phyloP scores from a whole-genome alignment of 805 yeast genomes.

The Metschnikowia henanensis region DNA sequence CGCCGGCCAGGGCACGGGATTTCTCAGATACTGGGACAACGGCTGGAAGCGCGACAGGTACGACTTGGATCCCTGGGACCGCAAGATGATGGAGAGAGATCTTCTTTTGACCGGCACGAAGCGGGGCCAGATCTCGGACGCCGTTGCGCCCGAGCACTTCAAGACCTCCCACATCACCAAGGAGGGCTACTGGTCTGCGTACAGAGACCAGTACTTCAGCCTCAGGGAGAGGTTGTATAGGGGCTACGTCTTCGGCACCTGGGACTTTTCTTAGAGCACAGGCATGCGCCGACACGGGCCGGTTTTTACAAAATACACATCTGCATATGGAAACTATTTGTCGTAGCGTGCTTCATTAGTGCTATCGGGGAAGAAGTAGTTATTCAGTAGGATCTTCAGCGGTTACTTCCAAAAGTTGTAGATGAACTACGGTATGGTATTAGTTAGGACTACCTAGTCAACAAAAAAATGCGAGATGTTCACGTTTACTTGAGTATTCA shows the following conservation, averaged over 20 bases:
- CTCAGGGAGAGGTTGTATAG: slow-evolving; percentile 48
- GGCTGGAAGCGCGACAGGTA: slow-evolving; percentile 49
- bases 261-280: slow-evolving; percentile 36
- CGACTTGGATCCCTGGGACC: slow-evolving; percentile 45
- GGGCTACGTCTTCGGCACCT: slow-evolving; percentile 45
- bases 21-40: slow-evolving; percentile 48
- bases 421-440: no score
- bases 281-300: not conserved
- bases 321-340: not conserved
- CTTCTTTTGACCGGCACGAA: slow-evolving; percentile 70
- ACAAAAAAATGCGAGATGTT: no score
- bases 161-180: slow-evolving; percentile 52
- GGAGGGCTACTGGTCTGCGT: slow-evolving; percentile 46
- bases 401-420: no score
- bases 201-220: slow-evolving; percentile 46
- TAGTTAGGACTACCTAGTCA: no score
- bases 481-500: no score
- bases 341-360: not conserved
- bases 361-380: not conserved
- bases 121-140: slow-evolving; percentile 65
- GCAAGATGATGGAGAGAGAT: slow-evolving; percentile 66
- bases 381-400: no score
- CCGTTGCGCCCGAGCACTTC: slow-evolving; percentile 76
- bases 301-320: slow-evolving; percentile 4
- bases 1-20: slow-evolving; percentile 47